These are phyloP conservation scores for Jaapia argillacea DNA, from an alignment of 768 basidiomycete genomes.

Conservation along the genomic window DNA sequence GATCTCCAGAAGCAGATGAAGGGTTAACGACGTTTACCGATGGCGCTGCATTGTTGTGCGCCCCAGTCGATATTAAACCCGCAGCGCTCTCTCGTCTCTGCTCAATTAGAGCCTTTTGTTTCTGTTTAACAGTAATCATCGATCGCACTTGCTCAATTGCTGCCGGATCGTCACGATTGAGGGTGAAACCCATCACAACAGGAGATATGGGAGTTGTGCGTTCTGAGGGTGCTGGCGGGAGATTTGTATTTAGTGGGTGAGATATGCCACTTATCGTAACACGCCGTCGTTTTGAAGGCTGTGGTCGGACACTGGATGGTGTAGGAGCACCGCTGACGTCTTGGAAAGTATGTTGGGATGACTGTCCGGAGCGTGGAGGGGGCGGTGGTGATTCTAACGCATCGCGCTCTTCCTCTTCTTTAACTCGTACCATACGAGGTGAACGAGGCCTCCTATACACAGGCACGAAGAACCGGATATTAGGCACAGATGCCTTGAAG, in stretches of 20 bases:
- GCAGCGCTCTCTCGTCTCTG: conserved; percentile 56
- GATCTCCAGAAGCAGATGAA: conserved; percentile 1
- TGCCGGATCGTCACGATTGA: conserved; percentile 46
- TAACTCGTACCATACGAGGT: conserved; percentile 40
- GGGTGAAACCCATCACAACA: conserved; percentile 50
- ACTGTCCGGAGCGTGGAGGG: conserved; percentile 14
- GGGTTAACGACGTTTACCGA: conserved; percentile 14
- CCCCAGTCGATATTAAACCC: conserved; percentile 13
- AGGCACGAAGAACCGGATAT: conserved; percentile 8
- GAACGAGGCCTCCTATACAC: conserved; percentile 29
- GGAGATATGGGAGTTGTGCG: conserved; percentile 57
- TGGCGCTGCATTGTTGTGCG: conserved; percentile 9
- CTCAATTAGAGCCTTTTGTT: conserved; percentile 62
- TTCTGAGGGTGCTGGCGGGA: conserved; percentile 26
- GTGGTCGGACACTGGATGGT: conserved; percentile 31
- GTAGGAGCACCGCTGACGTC: conserved; percentile 21
- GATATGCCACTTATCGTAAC: conserved; percentile 59
- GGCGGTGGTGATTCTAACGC: conserved; percentile 27
- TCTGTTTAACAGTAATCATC: conserved; percentile 54
- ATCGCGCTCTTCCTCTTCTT: conserved; percentile 53
- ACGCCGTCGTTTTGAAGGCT: conserved; percentile 51
- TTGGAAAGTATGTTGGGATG: conserved; percentile 1
- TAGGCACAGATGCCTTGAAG: conserved; percentile 7
- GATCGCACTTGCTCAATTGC: conserved; percentile 55
- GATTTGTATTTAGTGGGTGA: conserved; percentile 44